Evolutionary conservation across 306 rosid genomes (phyloP).

Genomic region (Vigna radiata): DNA sequence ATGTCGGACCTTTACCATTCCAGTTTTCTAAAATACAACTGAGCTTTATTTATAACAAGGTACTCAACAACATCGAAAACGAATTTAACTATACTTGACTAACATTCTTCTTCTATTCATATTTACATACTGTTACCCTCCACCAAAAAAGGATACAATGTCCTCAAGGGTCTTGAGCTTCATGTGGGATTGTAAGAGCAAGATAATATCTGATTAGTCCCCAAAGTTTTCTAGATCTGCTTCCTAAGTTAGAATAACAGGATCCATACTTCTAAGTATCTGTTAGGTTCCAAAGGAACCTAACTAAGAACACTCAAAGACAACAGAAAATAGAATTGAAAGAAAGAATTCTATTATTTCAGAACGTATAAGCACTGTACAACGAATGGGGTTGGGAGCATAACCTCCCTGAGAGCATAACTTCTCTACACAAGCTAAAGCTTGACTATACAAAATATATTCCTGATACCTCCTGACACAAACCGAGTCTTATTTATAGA

Average conservation of each 20-base stretch:
- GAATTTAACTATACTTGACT: background rate
- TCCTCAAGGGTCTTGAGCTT: background rate
- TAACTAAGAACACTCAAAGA: too few species aligned
- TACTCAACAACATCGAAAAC: background rate
- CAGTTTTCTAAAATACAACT: background rate
- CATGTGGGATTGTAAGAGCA: background rate
- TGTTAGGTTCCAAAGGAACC: too few species aligned
- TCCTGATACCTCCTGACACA: too few species aligned
- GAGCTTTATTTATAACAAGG: background rate
- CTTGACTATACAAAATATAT: too few species aligned
- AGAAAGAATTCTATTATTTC: too few species aligned
- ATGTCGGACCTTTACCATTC: background rate
- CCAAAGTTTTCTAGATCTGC: background rate
- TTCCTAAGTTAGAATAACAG: background rate
- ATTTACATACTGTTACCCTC: background rate
- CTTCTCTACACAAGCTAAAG: too few species aligned
- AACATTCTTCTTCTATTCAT: background rate
- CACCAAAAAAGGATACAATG: background rate
- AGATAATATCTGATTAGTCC: background rate
- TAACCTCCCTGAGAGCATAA: too few species aligned
- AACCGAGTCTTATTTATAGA: too few species aligned
- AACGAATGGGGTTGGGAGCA: too few species aligned
- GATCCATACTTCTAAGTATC: background rate
- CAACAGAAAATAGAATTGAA: too few species aligned
- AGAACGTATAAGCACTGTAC: too few species aligned